These are phyloP conservation scores for Cytospora chrysosperma DNA, from an alignment of 2,329 filamentous ascomycete genomes.

Conservation along the genomic window DNA sequence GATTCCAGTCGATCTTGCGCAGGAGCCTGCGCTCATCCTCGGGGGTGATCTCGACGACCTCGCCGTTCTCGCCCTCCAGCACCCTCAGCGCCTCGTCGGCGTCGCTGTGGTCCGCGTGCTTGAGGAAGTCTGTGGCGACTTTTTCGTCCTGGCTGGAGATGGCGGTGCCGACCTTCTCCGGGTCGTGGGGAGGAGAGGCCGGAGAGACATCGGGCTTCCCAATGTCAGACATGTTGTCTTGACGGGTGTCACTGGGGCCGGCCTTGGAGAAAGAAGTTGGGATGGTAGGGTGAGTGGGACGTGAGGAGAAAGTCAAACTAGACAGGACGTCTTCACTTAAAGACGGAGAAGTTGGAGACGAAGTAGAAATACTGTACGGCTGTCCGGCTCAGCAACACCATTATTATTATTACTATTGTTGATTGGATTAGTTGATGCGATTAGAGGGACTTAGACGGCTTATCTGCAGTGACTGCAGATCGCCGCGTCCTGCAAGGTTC, in stretches of 20 bases:
- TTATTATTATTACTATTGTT: background rate
- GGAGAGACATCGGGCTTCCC: conserved; percentile 18
- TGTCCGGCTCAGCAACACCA: background rate
- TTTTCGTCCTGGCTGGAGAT: conserved; percentile 4
- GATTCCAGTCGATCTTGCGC: conserved; percentile 45
- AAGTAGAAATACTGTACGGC: background rate
- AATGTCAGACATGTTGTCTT: conserved; percentile 22
- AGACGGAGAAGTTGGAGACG: background rate
- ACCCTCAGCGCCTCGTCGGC: conserved; percentile 45
- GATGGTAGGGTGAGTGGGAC: background rate
- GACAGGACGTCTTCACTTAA: background rate
- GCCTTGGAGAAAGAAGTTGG: too few relatives aligned
- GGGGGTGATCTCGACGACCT: conserved; percentile 37
- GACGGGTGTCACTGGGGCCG: background rate
- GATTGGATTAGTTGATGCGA: background rate
- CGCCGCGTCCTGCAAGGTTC: conserved; percentile 1
- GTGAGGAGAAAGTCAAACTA: background rate
- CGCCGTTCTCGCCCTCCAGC: conserved; percentile 36
- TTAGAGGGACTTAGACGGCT: background rate
- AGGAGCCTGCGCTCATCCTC: conserved; percentile 42
- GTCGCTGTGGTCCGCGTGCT: conserved; percentile 40
- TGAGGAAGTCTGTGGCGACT: conserved; percentile 25
- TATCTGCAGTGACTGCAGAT: conserved; percentile 16
- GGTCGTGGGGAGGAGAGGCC: background rate
- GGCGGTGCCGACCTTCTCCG: conserved; percentile 16